Percentiles rank a stretch among this genome's conserved stretches.
phyloP scores from a whole-genome alignment of 108 stramenopile species.

The Bacterosira constricta region DNA sequence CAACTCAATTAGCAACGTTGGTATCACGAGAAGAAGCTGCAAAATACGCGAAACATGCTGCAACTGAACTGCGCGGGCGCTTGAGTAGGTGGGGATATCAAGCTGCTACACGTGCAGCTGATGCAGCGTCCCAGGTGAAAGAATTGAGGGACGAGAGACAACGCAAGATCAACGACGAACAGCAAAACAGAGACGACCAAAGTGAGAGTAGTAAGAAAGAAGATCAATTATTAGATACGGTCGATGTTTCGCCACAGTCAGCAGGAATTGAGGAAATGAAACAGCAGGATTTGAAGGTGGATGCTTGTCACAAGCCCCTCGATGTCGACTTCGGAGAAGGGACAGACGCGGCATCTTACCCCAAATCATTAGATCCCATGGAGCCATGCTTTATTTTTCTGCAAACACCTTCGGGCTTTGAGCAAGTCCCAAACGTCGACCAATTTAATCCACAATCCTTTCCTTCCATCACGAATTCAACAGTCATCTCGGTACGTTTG shows the following conservation, averaged over 20 bases:
- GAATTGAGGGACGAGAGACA: constrained; percentile 44
- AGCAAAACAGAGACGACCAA: neutral
- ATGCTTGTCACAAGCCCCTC: neutral
- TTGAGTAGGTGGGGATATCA: constrained; percentile 46
- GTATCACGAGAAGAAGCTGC: constrained; percentile 43
- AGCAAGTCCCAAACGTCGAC: constrained; percentile 1
- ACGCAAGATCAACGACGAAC: constrained; percentile 30
- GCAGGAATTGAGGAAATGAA: neutral
- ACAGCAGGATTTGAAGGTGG: neutral
- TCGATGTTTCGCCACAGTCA: neutral
- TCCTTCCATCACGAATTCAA: neutral
- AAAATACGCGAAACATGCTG: constrained; percentile 38
- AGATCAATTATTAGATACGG: neutral
- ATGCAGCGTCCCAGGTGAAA: constrained; percentile 37
- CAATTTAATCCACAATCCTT: too few species aligned
- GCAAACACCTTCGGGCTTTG: constrained; percentile 19
- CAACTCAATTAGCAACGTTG: constrained; percentile 14
- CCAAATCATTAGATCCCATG: neutral
- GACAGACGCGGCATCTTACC: neutral
- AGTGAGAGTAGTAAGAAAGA: neutral
- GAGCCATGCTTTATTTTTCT: constrained; percentile 21
- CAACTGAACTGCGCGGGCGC: constrained; percentile 34
- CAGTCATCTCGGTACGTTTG: constrained; percentile 28
- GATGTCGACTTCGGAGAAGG: neutral
- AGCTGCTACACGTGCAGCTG: constrained; percentile 38